Evolutionary conservation across 768 basidiomycete genomes (phyloP), one percentile per base, ranked within the genome.

Genomic region (Lentinula detonsa): DNA sequence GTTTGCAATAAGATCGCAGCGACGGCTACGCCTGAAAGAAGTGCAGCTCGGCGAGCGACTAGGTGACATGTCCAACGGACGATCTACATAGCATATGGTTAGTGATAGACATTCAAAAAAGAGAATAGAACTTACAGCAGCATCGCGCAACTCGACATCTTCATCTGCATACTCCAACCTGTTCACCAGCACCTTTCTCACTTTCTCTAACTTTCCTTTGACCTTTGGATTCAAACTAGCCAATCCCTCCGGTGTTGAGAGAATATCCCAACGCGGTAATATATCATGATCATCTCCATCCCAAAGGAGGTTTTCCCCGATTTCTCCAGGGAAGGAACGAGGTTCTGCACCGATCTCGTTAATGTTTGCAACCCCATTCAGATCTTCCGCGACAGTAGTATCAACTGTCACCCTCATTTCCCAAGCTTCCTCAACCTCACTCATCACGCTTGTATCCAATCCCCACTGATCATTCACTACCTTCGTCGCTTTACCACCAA

Each of bases 381-480:
- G 1, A 1, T 13, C n/a, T 54, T 39, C n/a, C 2, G 4, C 52
- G 5, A 11, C 18, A 9, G 28, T 28, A 28, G 28, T 0, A 28
- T 28, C 28, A 35, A 18, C 5, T 4, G 10, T 35, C n/a, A 11
- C 16, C 2, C 28, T 21, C 35, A 11, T 39, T 59, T 81, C 78
- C 90, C 90, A 92, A 16, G 89, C 88, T 57, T 80, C 83, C 71
- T 94, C 93, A 49, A 95, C 78, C 40, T 83, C 85, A 52, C 91
- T 94, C 79, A 97, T 85, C 61, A 95, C 80, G n/a, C 94, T 92
- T 0, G 95, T 92, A 74, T 99, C 97, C 61, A 98, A 76, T 1
- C 95, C 97, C 75, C 96, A 99, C 67, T 97, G 96, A 23, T 80
- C 83, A 76, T 99, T 98, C 64, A 99, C 71, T 8, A 70, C 70